phyloP scores from a whole-genome alignment of 768 basidiomycete genomes.

The Phylloporus rhodoxanthus region DNA sequence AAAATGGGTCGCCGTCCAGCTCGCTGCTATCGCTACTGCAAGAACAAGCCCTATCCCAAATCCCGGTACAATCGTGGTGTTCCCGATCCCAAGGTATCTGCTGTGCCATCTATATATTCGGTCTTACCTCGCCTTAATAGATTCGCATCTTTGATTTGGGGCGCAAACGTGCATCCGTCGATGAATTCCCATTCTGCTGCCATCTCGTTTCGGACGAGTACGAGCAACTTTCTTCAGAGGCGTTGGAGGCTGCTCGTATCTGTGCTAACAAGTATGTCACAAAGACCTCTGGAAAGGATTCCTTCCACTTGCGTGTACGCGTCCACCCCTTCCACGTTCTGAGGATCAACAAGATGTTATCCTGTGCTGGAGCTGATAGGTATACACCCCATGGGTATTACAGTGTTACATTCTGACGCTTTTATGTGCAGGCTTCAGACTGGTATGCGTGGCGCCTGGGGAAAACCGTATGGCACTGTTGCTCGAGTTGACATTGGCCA shows the following conservation, averaged over 20 bases:
- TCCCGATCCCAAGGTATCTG: constrained; percentile 79
- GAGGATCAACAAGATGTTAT: constrained; percentile 99
- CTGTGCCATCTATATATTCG: background rate
- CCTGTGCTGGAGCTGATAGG: constrained; percentile 98
- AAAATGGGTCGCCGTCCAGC: constrained; percentile 95
- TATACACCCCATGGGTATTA: constrained; percentile 17
- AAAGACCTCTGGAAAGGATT: constrained; percentile 96
- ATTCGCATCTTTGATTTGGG: constrained; percentile 96
- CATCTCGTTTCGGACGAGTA: constrained; percentile 98
- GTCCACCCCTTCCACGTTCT: constrained; percentile 98
- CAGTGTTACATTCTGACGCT: background rate
- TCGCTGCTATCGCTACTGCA: constrained; percentile 98
- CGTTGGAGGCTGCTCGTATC: constrained; percentile 96
- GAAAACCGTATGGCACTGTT: constrained; percentile 94
- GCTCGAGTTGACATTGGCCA: constrained; percentile 97
- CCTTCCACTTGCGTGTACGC: constrained; percentile 96
- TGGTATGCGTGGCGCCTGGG: constrained; percentile 99
- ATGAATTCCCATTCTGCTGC: constrained; percentile 97
- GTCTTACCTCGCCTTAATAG: constrained; percentile 35
- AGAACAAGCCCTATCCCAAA: constrained; percentile 98
- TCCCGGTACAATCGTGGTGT: constrained; percentile 98
- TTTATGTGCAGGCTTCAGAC: constrained; percentile 64
- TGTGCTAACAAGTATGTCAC: constrained; percentile 99
- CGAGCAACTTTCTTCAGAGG: constrained; percentile 93
- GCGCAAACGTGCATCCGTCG: constrained; percentile 91